Percentiles rank a stretch among this genome's conserved stretches.
phyloP scores from a whole-genome alignment of 495 filamentous ascomycete species.

The Annulohypoxylon bovei region DNA sequence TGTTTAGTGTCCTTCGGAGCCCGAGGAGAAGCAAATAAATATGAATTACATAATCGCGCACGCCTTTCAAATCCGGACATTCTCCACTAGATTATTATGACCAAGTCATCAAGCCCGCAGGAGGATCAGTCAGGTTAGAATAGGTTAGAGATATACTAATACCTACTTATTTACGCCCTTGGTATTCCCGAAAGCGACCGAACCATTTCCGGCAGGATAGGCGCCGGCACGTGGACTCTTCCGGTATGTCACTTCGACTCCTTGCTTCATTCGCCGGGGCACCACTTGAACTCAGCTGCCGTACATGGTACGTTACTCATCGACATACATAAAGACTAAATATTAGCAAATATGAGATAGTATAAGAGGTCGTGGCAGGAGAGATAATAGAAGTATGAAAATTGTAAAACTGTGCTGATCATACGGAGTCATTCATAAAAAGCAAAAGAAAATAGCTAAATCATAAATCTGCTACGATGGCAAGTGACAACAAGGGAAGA shows the following conservation, averaged over 20 bases:
- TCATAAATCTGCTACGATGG: constrained; percentile 11
- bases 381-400: not conserved
- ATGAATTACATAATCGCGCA: constrained; percentile 13
- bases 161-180: not conserved
- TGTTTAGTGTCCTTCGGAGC: constrained; percentile 8
- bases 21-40: constrained; percentile 29
- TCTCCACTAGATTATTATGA: constrained; percentile 6
- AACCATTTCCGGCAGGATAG: constrained; percentile 19
- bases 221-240: constrained; percentile 7
- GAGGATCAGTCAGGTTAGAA: constrained; percentile 10
- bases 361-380: not conserved
- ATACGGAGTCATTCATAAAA: not conserved
- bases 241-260: not conserved
- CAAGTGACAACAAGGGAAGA: constrained; percentile 37
- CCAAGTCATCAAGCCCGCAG: not conserved
- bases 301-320: constrained; percentile 1
- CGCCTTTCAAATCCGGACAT: constrained; percentile 3
- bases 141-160: constrained; percentile 1
- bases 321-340: not conserved
- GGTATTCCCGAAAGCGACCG: constrained; percentile 18
- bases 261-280: constrained; percentile 7
- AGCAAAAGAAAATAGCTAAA: not conserved
- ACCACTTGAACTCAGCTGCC: constrained; percentile 10
- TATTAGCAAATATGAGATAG: constrained; percentile 6
- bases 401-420: not conserved